Evolutionary conservation across 2,329 filamentous ascomycete species (phyloP).

Genomic region (Aspergillus candidus): DNA sequence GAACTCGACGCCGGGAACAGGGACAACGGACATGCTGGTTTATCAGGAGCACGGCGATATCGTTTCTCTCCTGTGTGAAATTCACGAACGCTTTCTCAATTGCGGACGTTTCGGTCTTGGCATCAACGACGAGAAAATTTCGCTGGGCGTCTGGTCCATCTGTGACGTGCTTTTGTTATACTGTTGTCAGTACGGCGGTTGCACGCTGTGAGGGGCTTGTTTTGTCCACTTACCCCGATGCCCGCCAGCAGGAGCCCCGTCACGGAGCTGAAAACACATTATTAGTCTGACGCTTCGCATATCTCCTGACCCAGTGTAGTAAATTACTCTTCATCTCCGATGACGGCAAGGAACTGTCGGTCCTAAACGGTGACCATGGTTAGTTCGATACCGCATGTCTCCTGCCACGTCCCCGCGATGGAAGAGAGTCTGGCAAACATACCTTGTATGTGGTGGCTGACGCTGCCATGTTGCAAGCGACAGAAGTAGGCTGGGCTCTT

Average conservation of each 20-base stretch:
- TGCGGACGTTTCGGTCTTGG: conserved; percentile 78
- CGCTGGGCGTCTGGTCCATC: conserved; percentile 82
- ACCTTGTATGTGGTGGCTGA: conserved; percentile 53
- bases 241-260: conserved; percentile 92
- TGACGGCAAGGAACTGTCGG: conserved; percentile 92
- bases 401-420: neutral
- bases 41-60: conserved; percentile 93
- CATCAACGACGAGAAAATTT: conserved; percentile 96
- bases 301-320: too few species aligned
- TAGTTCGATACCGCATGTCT: conserved; percentile 26
- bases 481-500: neutral
- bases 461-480: conserved; percentile 49
- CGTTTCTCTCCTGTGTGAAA: conserved; percentile 85
- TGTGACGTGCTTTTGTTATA: conserved; percentile 68
- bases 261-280: conserved; percentile 65
- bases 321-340: conserved; percentile 75
- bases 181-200: conserved; percentile 3
- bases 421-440: conserved; percentile 13
- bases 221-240: conserved; percentile 66
- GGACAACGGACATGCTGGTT: conserved; percentile 77
- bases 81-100: conserved; percentile 87
- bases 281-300: conserved; percentile 12
- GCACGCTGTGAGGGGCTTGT: neutral
- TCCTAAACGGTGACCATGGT: conserved; percentile 48
- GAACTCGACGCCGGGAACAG: neutral